Evolutionary conservation across 192 early-diverging fungal species (phyloP).

Genomic region (Dimargaris cristalligena): DNA sequence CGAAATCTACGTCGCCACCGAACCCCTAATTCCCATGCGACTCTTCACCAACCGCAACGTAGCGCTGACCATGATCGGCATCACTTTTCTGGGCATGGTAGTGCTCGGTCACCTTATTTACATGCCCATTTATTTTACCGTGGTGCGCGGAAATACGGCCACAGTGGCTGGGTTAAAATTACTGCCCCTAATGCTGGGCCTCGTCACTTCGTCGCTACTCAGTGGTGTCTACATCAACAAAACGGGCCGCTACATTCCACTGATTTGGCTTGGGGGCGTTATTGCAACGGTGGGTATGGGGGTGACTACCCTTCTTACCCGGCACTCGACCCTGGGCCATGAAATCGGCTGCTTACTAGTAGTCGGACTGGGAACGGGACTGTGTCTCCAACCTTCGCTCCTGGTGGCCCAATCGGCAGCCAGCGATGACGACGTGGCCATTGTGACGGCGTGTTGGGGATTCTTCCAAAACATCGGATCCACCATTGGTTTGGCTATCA

Average conservation of each 20-base stretch:
- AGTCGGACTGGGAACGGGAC: constrained; percentile 55
- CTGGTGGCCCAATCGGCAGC: constrained; percentile 55
- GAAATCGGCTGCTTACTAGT: constrained; percentile 47
- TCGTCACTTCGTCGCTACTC: constrained; percentile 41
- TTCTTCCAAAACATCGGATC: constrained; percentile 50
- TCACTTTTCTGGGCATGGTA: constrained; percentile 12
- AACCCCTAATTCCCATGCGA: constrained; percentile 42
- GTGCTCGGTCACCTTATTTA: constrained; percentile 28
- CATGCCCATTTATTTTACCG: constrained; percentile 44
- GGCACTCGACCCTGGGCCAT: constrained; percentile 23
- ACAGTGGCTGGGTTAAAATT: constrained; percentile 50
- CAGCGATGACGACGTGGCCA: constrained; percentile 34
- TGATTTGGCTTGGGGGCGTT: constrained; percentile 41
- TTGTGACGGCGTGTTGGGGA: constrained; percentile 37
- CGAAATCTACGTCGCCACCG: constrained; percentile 17
- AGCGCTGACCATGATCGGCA: constrained; percentile 14
- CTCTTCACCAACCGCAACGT: constrained; percentile 35
- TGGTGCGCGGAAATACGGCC: constrained; percentile 51
- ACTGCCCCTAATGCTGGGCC: constrained; percentile 54
- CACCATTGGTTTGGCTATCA: constrained; percentile 33
- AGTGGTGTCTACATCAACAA: constrained; percentile 42
- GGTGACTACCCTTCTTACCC: constrained; percentile 34
- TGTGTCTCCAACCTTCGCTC: constrained; percentile 48
- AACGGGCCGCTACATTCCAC: constrained; percentile 39
- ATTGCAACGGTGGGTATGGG: constrained; percentile 40